Conservation (phyloP, 306 rosid species). For the Arachis stenosperma region DNA sequence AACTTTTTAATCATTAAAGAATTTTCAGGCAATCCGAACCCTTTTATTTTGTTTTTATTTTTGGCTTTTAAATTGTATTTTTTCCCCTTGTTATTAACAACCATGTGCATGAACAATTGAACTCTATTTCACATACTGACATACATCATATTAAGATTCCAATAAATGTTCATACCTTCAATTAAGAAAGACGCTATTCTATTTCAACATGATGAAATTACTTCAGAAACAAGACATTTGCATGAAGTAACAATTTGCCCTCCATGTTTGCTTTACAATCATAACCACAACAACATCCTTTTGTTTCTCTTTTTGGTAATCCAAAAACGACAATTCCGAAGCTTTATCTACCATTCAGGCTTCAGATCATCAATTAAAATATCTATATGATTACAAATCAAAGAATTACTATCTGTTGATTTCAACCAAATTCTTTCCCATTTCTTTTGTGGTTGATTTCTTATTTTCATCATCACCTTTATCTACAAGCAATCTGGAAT, state of each 20-base stretch:
- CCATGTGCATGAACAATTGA: conserved; percentile 3
- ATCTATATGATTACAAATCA: conserved; percentile 63
- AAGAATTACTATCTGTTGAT: conserved; percentile 72
- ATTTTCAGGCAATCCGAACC: too few species aligned
- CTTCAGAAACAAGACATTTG: background rate
- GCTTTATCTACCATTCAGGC: conserved; percentile 40
- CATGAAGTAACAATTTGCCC: conserved; percentile 5
- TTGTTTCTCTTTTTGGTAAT: background rate
- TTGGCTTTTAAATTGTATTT: too few species aligned
- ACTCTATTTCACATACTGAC: background rate
- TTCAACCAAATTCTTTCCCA: conserved; percentile 46
- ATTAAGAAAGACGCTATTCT: background rate
- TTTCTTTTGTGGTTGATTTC: conserved; percentile 42
- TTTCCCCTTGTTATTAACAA: too few species aligned
- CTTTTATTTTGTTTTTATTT: too few species aligned
- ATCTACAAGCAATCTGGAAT: conserved; percentile 57
- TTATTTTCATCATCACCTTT: conserved; percentile 46
- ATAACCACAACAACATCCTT: conserved; percentile 34
- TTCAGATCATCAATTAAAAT: conserved; percentile 36
- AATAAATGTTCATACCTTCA: background rate
- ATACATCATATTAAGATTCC: conserved; percentile 7
- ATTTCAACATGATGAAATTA: background rate
- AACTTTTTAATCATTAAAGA: too few species aligned
- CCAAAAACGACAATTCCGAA: conserved; percentile 37
- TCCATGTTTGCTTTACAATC: conserved; percentile 40